These are phyloP conservation scores for Penicillium nucicola DNA, from an alignment of 495 filamentous ascomycete species.

Conservation along the genomic window DNA sequence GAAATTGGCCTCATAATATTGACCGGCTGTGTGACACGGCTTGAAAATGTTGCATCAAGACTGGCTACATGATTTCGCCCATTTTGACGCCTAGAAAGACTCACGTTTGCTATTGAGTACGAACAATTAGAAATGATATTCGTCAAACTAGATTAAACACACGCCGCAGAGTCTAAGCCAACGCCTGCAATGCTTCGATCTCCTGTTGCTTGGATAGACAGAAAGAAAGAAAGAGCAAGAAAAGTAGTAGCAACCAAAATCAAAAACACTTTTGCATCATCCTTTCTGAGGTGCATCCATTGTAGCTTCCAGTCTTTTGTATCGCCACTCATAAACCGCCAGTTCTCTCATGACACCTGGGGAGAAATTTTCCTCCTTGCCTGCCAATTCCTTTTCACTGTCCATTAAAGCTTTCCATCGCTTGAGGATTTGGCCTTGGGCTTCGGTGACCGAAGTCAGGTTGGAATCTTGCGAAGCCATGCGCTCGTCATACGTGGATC, in stretches of 20 bases:
- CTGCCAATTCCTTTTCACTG: conserved; percentile 33
- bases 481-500: conserved; percentile 39
- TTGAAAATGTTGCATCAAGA: background rate
- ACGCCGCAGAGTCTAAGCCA: conserved; percentile 21
- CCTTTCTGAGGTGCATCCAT: conserved; percentile 16
- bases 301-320: conserved; percentile 33
- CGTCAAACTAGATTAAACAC: conserved; percentile 1
- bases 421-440: conserved; percentile 35
- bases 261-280: conserved; percentile 12
- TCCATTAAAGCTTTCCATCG: conserved; percentile 40
- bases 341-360: conserved; percentile 35
- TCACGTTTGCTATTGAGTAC: background rate
- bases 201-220: conserved; percentile 4
- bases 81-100: background rate
- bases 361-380: conserved; percentile 30
- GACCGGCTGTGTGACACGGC: conserved; percentile 20
- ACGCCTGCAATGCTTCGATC: conserved; percentile 30
- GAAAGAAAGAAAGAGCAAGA: background rate
- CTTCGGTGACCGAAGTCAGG: conserved; percentile 35
- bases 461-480: conserved; percentile 35
- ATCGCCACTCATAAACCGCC: conserved; percentile 40
- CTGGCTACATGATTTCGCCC: background rate
- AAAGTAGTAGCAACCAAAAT: no score
- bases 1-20: conserved; percentile 23
- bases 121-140: background rate